phyloP scores from a whole-genome alignment of 192 early-diverging fungal species.

The Coemansia sp. region DNA sequence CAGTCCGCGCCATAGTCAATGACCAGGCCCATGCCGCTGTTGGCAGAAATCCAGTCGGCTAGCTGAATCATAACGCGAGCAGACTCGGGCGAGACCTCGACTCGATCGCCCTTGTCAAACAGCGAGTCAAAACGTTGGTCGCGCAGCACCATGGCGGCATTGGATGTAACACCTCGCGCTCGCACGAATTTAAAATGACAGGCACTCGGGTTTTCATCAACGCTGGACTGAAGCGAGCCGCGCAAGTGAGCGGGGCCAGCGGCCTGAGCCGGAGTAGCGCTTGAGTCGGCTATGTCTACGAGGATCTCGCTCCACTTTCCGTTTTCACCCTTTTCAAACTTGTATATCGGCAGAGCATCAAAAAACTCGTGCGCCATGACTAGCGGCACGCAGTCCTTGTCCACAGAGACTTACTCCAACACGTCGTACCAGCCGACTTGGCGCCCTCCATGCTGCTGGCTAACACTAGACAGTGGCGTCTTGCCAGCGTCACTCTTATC shows the following conservation, averaged over 20 bases:
- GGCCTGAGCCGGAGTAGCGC: conserved; percentile 3
- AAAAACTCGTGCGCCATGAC: conserved; percentile 97
- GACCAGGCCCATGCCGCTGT: conserved; percentile 74
- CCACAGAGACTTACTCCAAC: conserved; percentile 56
- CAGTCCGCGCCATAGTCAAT: conserved; percentile 92
- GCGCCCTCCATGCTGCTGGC: conserved; percentile 13
- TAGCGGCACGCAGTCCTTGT: conserved; percentile 64
- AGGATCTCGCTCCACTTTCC: conserved; percentile 88
- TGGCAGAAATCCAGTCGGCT: conserved; percentile 65
- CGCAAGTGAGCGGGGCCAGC: not conserved
- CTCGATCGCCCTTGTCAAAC: conserved; percentile 70
- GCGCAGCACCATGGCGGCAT: conserved; percentile 49
- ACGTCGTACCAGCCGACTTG: conserved; percentile 67
- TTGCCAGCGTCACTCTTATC: conserved; percentile 6
- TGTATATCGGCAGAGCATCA: conserved; percentile 92
- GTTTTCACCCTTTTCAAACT: conserved; percentile 66
- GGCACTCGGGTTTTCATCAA: conserved; percentile 14
- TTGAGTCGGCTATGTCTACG: conserved; percentile 77
- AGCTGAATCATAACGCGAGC: conserved; percentile 68
- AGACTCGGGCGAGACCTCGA: conserved; percentile 88
- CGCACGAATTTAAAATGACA: conserved; percentile 80
- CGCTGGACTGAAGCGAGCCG: not conserved
- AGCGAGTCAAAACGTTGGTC: conserved; percentile 47
- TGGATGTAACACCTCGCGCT: conserved; percentile 62
- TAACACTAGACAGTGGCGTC: conserved; percentile 4